Conservation (phyloP, 2,329 filamentous ascomycete genomes). For the Fonsecaea monophora region DNA sequence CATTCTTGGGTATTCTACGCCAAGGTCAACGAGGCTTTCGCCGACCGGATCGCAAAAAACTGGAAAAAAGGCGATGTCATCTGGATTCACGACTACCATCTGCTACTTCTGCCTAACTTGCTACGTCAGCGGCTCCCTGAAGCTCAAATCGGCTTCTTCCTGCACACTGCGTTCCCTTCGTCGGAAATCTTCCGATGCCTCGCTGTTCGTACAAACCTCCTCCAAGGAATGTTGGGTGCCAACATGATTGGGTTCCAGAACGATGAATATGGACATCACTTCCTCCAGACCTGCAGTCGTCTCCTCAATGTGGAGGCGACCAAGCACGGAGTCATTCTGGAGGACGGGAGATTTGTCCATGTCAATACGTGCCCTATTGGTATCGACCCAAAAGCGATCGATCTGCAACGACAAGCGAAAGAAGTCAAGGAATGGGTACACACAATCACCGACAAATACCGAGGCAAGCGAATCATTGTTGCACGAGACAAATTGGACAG, state of each 20-base stretch:
- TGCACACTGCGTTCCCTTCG: conserved; percentile 93
- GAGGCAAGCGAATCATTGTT: conserved; percentile 87
- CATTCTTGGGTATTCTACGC: conserved; percentile 97
- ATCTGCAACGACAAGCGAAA: conserved; percentile 71
- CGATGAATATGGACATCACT: conserved; percentile 89
- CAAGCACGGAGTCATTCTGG: conserved; percentile 84
- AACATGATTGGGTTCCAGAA: conserved; percentile 95
- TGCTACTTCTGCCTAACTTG: conserved; percentile 87
- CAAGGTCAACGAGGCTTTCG: conserved; percentile 90
- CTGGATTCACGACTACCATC: conserved; percentile 96
- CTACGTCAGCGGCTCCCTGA: conserved; percentile 84
- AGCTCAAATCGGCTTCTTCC: conserved; percentile 93
- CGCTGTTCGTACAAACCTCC: conserved; percentile 81
- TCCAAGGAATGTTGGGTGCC: conserved; percentile 91
- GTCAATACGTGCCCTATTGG: conserved; percentile 86
- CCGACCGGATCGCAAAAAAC: conserved; percentile 84
- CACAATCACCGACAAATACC: conserved; percentile 81
- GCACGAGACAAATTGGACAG: conserved; percentile 93
- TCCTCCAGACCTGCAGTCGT: conserved; percentile 92
- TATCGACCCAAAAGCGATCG: conserved; percentile 81
- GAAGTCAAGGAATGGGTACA: conserved; percentile 80
- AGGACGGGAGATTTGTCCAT: conserved; percentile 85
- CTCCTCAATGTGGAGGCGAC: conserved; percentile 89
- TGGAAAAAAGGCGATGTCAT: conserved; percentile 94
- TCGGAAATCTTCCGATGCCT: conserved; percentile 95